phyloP scores from a whole-genome alignment of 1,284 basidiomycete genomes.

The Pisolithus thermaeus region DNA sequence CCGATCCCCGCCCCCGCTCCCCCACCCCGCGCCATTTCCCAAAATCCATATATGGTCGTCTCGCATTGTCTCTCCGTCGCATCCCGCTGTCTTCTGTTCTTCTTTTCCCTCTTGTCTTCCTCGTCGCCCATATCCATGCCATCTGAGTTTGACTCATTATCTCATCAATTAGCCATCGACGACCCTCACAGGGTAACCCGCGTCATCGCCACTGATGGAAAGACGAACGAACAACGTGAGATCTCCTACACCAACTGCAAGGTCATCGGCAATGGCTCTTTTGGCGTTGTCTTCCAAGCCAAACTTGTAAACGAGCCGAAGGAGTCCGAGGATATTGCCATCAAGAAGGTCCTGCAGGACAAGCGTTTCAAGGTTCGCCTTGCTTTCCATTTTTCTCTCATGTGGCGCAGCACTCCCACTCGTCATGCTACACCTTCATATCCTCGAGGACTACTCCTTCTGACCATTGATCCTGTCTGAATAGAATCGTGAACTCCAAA shows the following conservation, averaged over 20 bases:
- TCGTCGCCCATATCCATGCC: conserved; percentile 20
- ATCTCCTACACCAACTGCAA: conserved; percentile 97
- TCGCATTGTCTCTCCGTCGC: conserved; percentile 19
- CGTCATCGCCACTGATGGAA: conserved; percentile 93
- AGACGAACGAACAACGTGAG: conserved; percentile 83
- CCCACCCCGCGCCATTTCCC: conserved; percentile 18
- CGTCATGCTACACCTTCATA: conserved; percentile 1
- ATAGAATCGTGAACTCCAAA: conserved; percentile 98
- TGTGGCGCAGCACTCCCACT: conserved; percentile 7
- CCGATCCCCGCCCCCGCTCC: conserved; percentile 1
- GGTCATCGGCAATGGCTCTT: conserved; percentile 97
- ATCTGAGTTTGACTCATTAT: conserved; percentile 17
- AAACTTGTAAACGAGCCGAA: conserved; percentile 60
- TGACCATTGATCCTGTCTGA: conserved; percentile 3
- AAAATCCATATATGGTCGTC: conserved; percentile 29
- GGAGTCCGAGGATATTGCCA: conserved; percentile 86
- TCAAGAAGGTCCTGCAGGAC: conserved; percentile 99
- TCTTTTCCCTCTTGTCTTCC: conserved; percentile 7
- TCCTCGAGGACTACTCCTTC: conserved; percentile 4
- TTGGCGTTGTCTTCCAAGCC: conserved; percentile 96
- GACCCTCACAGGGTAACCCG: conserved; percentile 95
- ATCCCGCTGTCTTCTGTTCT: conserved; percentile 13
- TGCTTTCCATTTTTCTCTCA: conserved; percentile 13
- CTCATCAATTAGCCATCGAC: conserved; percentile 61
- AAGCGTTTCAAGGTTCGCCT: conserved; percentile 95